Conservation (phyloP, 257 asterid genomes). For the Salvia hispanica region DNA sequence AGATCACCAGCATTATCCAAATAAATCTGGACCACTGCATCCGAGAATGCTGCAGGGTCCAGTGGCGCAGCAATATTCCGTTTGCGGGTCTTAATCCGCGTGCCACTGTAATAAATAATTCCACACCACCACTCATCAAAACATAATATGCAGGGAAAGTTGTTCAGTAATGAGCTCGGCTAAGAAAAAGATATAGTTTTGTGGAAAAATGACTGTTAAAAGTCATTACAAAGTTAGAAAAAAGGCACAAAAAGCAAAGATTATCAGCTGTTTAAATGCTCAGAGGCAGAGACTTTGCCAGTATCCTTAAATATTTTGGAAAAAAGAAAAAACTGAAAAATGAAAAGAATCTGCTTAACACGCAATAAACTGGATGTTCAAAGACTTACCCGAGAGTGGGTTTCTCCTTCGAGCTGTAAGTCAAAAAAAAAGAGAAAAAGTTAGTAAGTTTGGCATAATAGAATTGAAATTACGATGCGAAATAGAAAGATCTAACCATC, state of each 20-base stretch:
- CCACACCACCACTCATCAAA: conserved; percentile 26
- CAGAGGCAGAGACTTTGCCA: not conserved
- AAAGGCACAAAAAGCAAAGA: conserved; percentile 1
- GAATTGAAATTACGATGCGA: not conserved
- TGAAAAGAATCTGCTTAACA: not conserved
- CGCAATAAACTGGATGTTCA: not conserved
- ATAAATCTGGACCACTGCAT: conserved; percentile 99
- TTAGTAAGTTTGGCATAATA: conserved; percentile 22
- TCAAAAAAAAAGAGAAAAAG: conserved; percentile 28
- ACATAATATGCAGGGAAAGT: conserved; percentile 7
- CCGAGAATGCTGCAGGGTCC: conserved; percentile 99
- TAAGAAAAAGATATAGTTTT: no score
- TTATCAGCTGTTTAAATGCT: not conserved
- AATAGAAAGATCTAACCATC: not conserved
- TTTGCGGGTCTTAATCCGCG: conserved; percentile 99
- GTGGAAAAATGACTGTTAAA: no score
- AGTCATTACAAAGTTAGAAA: no score
- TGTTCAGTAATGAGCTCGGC: not conserved
- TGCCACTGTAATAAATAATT: conserved; percentile 60
- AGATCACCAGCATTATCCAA: conserved; percentile 99
- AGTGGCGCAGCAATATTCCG: conserved; percentile 98
- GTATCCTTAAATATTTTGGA: not conserved
- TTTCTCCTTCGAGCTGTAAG: conserved; percentile 98
- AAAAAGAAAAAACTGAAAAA: not conserved
- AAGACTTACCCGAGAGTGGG: conserved; percentile 97